phyloP scores from a whole-genome alignment of 441 rosid species.

The Omphalea diandra region DNA sequence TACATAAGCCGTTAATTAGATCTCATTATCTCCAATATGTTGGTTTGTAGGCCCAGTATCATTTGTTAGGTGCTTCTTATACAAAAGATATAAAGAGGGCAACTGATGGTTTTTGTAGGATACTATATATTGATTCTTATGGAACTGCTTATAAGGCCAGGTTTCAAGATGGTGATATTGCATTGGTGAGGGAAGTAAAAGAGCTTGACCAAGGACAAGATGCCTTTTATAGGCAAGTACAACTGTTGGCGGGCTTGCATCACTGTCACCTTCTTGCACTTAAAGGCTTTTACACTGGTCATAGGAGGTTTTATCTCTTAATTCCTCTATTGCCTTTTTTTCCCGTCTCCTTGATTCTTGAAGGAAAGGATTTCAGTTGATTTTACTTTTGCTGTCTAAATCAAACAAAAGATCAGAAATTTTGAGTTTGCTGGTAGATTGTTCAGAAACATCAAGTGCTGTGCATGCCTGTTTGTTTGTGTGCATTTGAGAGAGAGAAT shows the following conservation, averaged over 20 bases:
- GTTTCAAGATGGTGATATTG: conserved; percentile 59
- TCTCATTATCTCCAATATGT: neutral
- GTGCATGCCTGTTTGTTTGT: neutral
- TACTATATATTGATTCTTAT: conserved; percentile 51
- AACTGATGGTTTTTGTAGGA: conserved; percentile 64
- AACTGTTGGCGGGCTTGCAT: conserved; percentile 70
- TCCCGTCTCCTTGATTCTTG: neutral
- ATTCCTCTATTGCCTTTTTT: neutral
- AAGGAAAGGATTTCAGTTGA: neutral
- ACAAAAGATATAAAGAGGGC: conserved; percentile 74
- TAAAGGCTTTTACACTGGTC: conserved; percentile 66
- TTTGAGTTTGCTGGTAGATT: no score
- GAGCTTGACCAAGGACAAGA: conserved; percentile 48
- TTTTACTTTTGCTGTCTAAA: neutral
- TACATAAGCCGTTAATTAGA: neutral
- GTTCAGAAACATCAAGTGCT: neutral
- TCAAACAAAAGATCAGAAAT: neutral
- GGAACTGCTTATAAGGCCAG: conserved; percentile 74
- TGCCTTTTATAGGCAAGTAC: conserved; percentile 62
- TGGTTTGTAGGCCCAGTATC: conserved; percentile 45
- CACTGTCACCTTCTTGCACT: conserved; percentile 93
- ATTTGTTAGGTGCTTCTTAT: conserved; percentile 50
- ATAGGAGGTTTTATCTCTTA: conserved; percentile 45
- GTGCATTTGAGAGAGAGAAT: neutral
- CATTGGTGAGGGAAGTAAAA: conserved; percentile 65